phyloP scores from a whole-genome alignment of 441 rosid genomes.

The Pelargonium citronellum region DNA sequence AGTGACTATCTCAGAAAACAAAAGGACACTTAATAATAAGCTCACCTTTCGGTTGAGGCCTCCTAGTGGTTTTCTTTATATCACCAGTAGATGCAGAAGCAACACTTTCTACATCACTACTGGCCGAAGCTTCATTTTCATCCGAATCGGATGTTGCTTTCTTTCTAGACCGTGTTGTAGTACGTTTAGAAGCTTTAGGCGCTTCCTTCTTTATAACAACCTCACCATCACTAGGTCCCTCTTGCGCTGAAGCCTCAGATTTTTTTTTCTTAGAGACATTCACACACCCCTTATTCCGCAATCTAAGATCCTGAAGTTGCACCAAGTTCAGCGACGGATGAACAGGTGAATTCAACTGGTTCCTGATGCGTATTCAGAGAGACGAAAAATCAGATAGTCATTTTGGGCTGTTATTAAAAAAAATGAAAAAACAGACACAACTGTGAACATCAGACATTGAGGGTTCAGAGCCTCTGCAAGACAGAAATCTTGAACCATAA shows the following conservation, averaged over 20 bases:
- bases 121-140: too few species aligned
- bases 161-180: constrained; percentile 48
- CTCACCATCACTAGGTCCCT: constrained; percentile 39
- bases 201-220: constrained; percentile 41
- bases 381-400: neutral
- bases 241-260: constrained; percentile 37
- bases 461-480: neutral
- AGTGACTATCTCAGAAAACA: neutral
- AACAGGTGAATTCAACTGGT: constrained; percentile 33
- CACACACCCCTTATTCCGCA: constrained; percentile 42
- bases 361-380: constrained; percentile 35
- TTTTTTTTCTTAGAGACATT: constrained; percentile 47
- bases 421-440: neutral
- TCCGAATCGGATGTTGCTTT: constrained; percentile 35
- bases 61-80: constrained; percentile 26
- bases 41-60: constrained; percentile 46
- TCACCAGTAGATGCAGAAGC: constrained; percentile 17
- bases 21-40: neutral
- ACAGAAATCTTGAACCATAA: neutral
- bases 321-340: constrained; percentile 32
- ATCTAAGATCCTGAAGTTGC: constrained; percentile 39
- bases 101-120: too few species aligned
- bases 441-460: neutral
- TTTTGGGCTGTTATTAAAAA: neutral
- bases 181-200: constrained; percentile 35